Base-by-base conservation (phyloP, 2,329 filamentous ascomycete species). In the Cryphonectria japonica region DNA sequence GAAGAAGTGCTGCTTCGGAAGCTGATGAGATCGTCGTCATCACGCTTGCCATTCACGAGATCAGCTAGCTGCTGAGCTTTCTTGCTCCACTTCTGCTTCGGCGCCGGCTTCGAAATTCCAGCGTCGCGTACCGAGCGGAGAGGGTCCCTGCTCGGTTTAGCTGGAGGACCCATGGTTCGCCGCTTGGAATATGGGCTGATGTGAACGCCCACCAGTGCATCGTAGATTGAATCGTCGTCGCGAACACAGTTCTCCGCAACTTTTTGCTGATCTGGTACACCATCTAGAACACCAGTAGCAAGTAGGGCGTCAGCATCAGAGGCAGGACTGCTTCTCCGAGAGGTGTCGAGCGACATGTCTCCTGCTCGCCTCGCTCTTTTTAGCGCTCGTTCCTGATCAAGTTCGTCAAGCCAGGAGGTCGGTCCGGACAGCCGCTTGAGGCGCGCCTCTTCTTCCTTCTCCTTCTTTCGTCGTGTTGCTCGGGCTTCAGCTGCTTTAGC, bases 221-320 rank as follows among this genome's bases (percentile, higher is more conserved):
- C 73, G 64, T 72, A 63, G 19, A 70, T 60, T 19, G 74, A 72
- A 13, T 71, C 73, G 50, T 78, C 76, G 22, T 76, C 76, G 26
- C 83, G 79, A n/a, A 83, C 83, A 32, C 74, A 77, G 0, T 79
- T 46, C 29, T 61, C 77, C 2, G 78, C 77, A 0, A 78, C 76
- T 9, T 78, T 78, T 19, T 78, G 77, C 72, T 85, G 81, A 68
- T 84, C 78, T 11, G 75, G 72, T 14, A 85, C 72, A 0, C 83
- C 84, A 0, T 80, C 78, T 22, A 85, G 77, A 8, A 85, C 79
- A 0, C 83, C 81, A 9, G 81, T 83, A 2, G 82, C 81, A 16
- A 84, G 78, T 16, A 85, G 75, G 5, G 81, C 80, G 32, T 81
- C 78, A 68, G 82, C 80, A 16, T 79, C 77, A 73, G 73, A 78